phyloP scores from a whole-genome alignment of 345 rosid species.

The Geranium brycei region DNA sequence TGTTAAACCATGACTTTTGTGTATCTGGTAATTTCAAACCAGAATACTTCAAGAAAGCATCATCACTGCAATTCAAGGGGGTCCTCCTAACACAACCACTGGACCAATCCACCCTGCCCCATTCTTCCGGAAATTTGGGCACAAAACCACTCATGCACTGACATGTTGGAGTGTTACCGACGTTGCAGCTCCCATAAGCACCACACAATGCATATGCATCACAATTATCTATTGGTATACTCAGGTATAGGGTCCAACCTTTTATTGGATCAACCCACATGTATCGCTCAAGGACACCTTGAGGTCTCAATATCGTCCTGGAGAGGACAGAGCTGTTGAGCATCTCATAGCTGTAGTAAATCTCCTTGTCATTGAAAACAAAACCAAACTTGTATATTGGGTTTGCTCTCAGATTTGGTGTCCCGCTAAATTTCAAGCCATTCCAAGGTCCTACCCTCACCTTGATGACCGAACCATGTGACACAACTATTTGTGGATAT shows the following conservation, averaged over 20 bases:
- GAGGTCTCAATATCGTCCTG: conserved; percentile 12
- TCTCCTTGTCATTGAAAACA: conserved; percentile 11
- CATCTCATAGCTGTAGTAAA: conserved; percentile 17
- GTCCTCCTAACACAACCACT: not conserved
- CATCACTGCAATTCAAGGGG: conserved; percentile 1
- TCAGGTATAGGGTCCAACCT: conserved; percentile 15
- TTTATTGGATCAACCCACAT: conserved; percentile 19
- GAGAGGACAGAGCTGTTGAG: conserved; percentile 10
- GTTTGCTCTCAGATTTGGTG: conserved; percentile 16
- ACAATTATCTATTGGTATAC: conserved; percentile 24
- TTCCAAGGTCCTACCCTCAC: conserved; percentile 33
- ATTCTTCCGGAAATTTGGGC: not conserved
- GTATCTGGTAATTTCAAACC: not conserved
- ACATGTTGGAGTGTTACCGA: conserved; percentile 3
- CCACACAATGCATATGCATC: conserved; percentile 24
- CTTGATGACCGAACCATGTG: conserved; percentile 4
- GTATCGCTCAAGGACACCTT: conserved; percentile 9
- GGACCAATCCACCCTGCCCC: conserved; percentile 1
- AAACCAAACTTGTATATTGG: conserved; percentile 15
- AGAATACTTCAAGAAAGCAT: not conserved
- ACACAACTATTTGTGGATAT: conserved; percentile 22
- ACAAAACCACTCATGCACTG: conserved; percentile 1
- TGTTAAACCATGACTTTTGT: not conserved
- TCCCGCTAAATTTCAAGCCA: conserved; percentile 26
- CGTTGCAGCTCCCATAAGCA: conserved; percentile 17